Conservation (phyloP, 2,329 filamentous ascomycete species). For the Sporothrix globosa region DNA sequence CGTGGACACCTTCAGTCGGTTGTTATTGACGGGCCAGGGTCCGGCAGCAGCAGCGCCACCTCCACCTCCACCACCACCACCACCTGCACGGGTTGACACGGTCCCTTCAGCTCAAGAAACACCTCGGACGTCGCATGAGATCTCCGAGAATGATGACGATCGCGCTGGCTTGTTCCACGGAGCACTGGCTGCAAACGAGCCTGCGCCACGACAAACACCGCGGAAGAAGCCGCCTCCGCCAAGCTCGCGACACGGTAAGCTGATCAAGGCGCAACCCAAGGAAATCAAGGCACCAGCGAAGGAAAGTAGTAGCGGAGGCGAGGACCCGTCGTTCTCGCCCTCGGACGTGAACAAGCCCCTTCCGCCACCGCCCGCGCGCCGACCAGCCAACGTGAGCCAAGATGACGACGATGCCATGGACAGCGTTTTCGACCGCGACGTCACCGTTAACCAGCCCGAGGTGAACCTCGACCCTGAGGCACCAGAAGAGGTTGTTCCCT, state of each 20-base stretch:
- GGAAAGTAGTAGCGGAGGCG: slow-evolving; percentile 33
- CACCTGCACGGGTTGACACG: slow-evolving; percentile 45
- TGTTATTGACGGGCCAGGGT: slow-evolving; percentile 72
- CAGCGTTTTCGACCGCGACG: slow-evolving; percentile 58
- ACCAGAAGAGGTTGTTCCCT: not conserved
- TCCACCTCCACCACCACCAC: slow-evolving; percentile 39
- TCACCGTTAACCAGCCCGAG: slow-evolving; percentile 57
- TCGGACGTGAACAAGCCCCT: slow-evolving; percentile 66
- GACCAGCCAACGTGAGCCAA: slow-evolving; percentile 50
- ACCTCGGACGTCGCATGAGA: slow-evolving; percentile 62
- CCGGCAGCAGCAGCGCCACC: slow-evolving; percentile 44
- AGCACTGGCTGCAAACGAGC: not conserved
- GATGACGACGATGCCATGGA: slow-evolving; percentile 51
- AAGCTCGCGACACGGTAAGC: slow-evolving; percentile 76
- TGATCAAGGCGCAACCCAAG: slow-evolving; percentile 58
- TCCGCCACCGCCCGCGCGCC: slow-evolving; percentile 56
- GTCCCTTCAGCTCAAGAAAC: slow-evolving; percentile 48
- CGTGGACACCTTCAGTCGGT: slow-evolving; percentile 75
- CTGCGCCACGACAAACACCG: slow-evolving; percentile 35
- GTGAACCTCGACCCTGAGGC: slow-evolving; percentile 40
- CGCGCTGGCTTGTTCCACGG: slow-evolving; percentile 43
- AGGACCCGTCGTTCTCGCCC: slow-evolving; percentile 43
- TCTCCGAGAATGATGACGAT: slow-evolving; percentile 56
- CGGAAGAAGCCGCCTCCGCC: slow-evolving; percentile 71
- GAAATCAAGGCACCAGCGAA: slow-evolving; percentile 37